phyloP scores from a whole-genome alignment of 768 basidiomycete genomes.

The Pisolithus marmoratus region DNA sequence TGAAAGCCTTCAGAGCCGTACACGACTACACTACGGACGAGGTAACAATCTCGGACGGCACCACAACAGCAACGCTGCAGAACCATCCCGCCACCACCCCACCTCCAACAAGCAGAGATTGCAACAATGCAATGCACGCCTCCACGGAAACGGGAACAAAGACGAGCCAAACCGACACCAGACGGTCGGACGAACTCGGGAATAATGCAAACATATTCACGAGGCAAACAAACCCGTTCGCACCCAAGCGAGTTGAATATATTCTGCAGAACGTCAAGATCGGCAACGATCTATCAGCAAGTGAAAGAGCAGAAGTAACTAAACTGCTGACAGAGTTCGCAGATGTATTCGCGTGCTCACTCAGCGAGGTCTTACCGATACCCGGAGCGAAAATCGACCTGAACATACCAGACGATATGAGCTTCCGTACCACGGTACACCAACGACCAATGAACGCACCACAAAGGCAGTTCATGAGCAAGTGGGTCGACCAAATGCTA shows the following conservation, averaged over 20 bases:
- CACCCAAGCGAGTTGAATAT: constrained; percentile 9
- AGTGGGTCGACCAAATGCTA: too few relatives aligned
- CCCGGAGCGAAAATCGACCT: background rate
- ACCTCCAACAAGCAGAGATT: background rate
- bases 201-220: background rate
- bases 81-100: background rate
- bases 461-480: background rate
- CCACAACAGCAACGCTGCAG: background rate
- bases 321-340: constrained; percentile 26
- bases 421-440: background rate
- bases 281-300: constrained; percentile 24
- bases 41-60: background rate
- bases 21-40: constrained; percentile 22
- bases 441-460: background rate
- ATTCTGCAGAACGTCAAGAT: constrained; percentile 19
- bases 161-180: too few relatives aligned
- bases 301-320: constrained; percentile 17
- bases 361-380: constrained; percentile 33
- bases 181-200: too few relatives aligned
- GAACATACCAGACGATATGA: background rate
- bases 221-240: background rate
- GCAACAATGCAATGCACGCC: background rate
- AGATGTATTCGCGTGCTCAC: constrained; percentile 34
- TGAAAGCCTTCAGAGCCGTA: constrained; percentile 14
- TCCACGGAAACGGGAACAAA: too few relatives aligned